A percentile compares a stretch with the other conserved stretches of the same genome.
These are phyloP conservation scores for Zalaria sp. DNA, from an alignment of 2,329 filamentous ascomycete species.

Conservation along the genomic window DNA sequence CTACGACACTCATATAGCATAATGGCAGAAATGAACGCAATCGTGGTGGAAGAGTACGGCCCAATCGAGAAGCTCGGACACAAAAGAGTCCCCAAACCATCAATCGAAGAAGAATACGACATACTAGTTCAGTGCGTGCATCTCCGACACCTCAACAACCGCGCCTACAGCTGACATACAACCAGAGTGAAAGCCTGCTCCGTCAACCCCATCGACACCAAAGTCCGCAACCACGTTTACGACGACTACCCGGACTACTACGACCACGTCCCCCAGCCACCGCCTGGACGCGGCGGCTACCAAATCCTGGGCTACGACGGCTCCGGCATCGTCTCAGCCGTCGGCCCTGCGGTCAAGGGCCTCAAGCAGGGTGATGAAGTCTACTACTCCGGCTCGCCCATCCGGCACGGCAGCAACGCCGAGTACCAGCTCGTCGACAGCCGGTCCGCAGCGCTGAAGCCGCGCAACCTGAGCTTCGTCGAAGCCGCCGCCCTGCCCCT, in stretches of 20 bases:
- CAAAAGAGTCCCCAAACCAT: conserved; percentile 17
- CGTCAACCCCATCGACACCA: conserved; percentile 27
- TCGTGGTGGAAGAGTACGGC: conserved; percentile 18
- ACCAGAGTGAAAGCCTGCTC: conserved; percentile 21
- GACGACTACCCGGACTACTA: conserved; percentile 25
- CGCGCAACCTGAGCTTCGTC: conserved; percentile 23
- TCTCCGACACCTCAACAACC: not conserved
- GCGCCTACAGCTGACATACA: not conserved
- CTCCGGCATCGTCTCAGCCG: conserved; percentile 22
- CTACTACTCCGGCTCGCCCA: conserved; percentile 26
- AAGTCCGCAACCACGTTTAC: conserved; percentile 18
- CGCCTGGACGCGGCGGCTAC: conserved; percentile 7
- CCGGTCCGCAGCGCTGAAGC: conserved; percentile 25
- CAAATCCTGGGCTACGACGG: conserved; percentile 32
- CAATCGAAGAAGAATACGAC: conserved; percentile 17
- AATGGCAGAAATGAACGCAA: conserved; percentile 15
- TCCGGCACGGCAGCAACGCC: conserved; percentile 27
- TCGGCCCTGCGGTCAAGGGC: conserved; percentile 16
- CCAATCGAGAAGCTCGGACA: conserved; percentile 13
- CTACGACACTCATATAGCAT: not conserved
- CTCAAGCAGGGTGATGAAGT: conserved; percentile 30
- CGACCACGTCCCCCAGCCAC: conserved; percentile 10
- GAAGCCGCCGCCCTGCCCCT: conserved; percentile 30
- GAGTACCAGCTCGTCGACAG: conserved; percentile 29
- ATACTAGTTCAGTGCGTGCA: conserved; percentile 18